Base-by-base conservation (phyloP, 2,329 filamentous ascomycete genomes). In the Diatrype stigma region DNA sequence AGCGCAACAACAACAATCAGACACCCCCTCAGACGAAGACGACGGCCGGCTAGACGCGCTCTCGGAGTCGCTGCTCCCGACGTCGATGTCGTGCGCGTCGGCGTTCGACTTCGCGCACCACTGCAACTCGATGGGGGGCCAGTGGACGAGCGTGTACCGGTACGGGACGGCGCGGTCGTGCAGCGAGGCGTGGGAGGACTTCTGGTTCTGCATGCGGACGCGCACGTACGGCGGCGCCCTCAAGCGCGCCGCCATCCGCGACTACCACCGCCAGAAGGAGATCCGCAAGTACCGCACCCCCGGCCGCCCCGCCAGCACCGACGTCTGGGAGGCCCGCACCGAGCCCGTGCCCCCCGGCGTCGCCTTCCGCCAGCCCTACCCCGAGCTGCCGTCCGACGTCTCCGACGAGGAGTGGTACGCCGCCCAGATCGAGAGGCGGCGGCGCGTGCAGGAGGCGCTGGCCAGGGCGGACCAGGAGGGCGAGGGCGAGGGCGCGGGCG, bases 201-300 rank as follows among this genome's bases (percentile, higher is more conserved):
- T 96, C 71, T 96, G 92, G 89, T 93, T 96, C 73, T 99, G 94
- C 77, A 96, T 97, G 92, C 85, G 89, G 57, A 85, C 85, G 35
- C 85, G 87, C 62, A 78, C 79, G 2, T 84, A 84, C 63, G 69
- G 77, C 0, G 79, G 81, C 22, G 71, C 77, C 42, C 73, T 83
- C 58, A 82, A 83, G 61, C 83, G 80, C 53, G 79, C 76, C 48
- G 76, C 78, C 60, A 79, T 95, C 50, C 75, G 77, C 53, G 82
- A 83, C 45, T 82, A 86, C 69, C 90, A 92, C 70, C 76, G 82
- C 56, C 76, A 80, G 57, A 87, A 85, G 69, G 78, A 82, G 63
- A 70, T 75, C 54, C 80, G 80, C 37, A 87, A 84, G 67, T 87
- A 90, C 68, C 79, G 76, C 70, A 82, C 71, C 16, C 69, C 75